Percentiles rank a stretch among this genome's conserved stretches.
Evolutionary conservation across 2,329 filamentous ascomycete genomes (phyloP).

Genomic region (Cordyceps cicadae): DNA sequence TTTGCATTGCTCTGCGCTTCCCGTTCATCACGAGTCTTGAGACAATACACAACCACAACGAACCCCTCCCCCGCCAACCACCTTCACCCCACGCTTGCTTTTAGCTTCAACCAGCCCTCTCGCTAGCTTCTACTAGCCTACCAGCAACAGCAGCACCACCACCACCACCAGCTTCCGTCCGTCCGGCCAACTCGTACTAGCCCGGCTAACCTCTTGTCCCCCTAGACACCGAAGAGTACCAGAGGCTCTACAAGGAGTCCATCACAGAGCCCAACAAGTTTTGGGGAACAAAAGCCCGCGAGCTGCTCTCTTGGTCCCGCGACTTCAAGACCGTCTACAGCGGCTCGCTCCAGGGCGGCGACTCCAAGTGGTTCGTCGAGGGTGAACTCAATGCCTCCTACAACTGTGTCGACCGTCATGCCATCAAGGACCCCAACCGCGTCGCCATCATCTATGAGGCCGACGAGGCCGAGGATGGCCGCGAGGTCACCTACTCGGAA

Average conservation of each 20-base stretch:
- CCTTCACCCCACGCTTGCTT: conserved; percentile 2
- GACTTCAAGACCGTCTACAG: conserved; percentile 86
- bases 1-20: neutral
- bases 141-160: too few relatives aligned
- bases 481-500: conserved; percentile 86
- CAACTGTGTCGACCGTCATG: conserved; percentile 96
- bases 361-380: conserved; percentile 91
- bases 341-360: conserved; percentile 69
- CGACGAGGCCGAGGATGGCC: conserved; percentile 79
- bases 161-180: conserved; percentile 5
- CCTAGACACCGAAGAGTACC: conserved; percentile 57
- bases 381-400: conserved; percentile 90
- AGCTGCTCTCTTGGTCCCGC: conserved; percentile 80
- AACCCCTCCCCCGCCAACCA: neutral
- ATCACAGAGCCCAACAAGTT: conserved; percentile 84
- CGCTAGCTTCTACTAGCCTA: neutral
- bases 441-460: conserved; percentile 98
- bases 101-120: neutral
- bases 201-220: conserved; percentile 8
- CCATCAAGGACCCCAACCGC: conserved; percentile 86
- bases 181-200: neutral
- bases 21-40: neutral
- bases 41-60: neutral
- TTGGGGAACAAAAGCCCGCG: conserved; percentile 78
- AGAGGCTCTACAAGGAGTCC: conserved; percentile 68